Conservation (phyloP, 805 yeast species). For the Starmera caribaea region DNA sequence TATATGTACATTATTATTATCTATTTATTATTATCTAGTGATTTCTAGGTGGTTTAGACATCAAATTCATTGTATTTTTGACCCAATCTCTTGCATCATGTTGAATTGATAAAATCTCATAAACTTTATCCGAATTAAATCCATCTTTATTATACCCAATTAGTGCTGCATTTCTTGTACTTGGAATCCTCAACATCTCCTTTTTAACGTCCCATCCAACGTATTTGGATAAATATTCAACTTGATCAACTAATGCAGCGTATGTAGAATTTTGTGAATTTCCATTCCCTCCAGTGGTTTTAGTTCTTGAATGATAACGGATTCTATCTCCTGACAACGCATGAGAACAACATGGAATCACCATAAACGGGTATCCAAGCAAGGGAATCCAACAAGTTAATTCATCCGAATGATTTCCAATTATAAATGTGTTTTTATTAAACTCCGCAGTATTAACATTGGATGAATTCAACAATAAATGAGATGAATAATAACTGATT, state of each 20-base stretch:
- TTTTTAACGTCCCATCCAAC: conserved; percentile 82
- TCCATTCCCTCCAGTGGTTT: conserved; percentile 10
- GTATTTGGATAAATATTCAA: conserved; percentile 50
- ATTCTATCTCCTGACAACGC: conserved; percentile 66
- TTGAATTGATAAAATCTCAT: conserved; percentile 58
- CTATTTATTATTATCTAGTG: conserved; percentile 34
- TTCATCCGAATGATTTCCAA: conserved; percentile 95
- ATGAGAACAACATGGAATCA: conserved; percentile 94
- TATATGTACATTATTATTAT: neutral
- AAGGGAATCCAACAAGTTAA: conserved; percentile 93
- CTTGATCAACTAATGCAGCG: conserved; percentile 81
- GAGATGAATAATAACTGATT: conserved; percentile 39
- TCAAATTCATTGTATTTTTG: conserved; percentile 63
- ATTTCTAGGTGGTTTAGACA: conserved; percentile 60
- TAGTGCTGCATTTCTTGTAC: conserved; percentile 87
- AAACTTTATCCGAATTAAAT: conserved; percentile 22
- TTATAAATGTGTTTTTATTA: conserved; percentile 64
- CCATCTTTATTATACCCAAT: conserved; percentile 48
- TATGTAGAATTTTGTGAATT: conserved; percentile 46
- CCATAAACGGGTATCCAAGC: conserved; percentile 77
- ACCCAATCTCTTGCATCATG: conserved; percentile 94
- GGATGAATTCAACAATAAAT: conserved; percentile 36
- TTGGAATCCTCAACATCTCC: conserved; percentile 87
- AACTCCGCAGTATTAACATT: conserved; percentile 57
- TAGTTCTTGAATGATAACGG: conserved; percentile 45